phyloP scores from a whole-genome alignment of 2,329 filamentous ascomycete species.

The Arthrocladium fulminans region DNA sequence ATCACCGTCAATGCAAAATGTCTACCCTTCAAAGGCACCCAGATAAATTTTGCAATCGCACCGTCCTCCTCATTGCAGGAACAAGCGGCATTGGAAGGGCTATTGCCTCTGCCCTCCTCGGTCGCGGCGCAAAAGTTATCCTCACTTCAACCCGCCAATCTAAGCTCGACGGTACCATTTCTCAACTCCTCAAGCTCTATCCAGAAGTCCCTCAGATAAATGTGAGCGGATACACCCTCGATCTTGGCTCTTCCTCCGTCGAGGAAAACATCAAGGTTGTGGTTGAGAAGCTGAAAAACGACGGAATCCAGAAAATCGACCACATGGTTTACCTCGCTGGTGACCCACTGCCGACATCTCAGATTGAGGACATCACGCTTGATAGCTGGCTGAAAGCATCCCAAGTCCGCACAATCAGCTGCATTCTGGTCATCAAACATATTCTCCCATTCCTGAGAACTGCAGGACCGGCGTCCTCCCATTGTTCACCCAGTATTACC shows the following conservation, averaged over 20 bases:
- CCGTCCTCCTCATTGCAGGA: slow-evolving; percentile 53
- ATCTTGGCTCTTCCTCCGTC: slow-evolving; percentile 41
- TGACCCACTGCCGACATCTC: slow-evolving; percentile 34
- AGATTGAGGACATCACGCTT: slow-evolving; percentile 36
- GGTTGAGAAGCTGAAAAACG: slow-evolving; percentile 14
- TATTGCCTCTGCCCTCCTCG: slow-evolving; percentile 50
- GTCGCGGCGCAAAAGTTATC: slow-evolving; percentile 47
- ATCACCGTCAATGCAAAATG: slow-evolving; percentile 6
- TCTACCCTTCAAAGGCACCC: slow-evolving; percentile 2
- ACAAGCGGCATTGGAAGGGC: slow-evolving; percentile 54
- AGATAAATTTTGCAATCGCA: slow-evolving; percentile 26
- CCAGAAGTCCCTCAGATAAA: slow-evolving; percentile 30
- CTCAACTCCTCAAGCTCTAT: slow-evolving; percentile 36
- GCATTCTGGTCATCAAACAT: slow-evolving; percentile 46
- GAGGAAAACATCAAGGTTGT: slow-evolving; percentile 41
- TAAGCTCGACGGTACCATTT: slow-evolving; percentile 42
- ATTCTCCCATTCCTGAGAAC: slow-evolving; percentile 33
- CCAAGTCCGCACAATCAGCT: slow-evolving; percentile 44
- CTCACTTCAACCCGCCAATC: slow-evolving; percentile 50
- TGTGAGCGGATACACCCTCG: slow-evolving; percentile 39
- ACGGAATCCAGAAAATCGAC: slow-evolving; percentile 37
- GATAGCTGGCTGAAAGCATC: slow-evolving; percentile 35
- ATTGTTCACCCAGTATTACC: slow-evolving; percentile 40
- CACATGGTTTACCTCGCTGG: slow-evolving; percentile 53
- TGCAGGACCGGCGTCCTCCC: slow-evolving; percentile 19